Evolutionary conservation across 1,284 basidiomycete genomes (phyloP), one percentile per base, ranked within the genome.

Genomic region (Microstroma glucosiphilum): DNA sequence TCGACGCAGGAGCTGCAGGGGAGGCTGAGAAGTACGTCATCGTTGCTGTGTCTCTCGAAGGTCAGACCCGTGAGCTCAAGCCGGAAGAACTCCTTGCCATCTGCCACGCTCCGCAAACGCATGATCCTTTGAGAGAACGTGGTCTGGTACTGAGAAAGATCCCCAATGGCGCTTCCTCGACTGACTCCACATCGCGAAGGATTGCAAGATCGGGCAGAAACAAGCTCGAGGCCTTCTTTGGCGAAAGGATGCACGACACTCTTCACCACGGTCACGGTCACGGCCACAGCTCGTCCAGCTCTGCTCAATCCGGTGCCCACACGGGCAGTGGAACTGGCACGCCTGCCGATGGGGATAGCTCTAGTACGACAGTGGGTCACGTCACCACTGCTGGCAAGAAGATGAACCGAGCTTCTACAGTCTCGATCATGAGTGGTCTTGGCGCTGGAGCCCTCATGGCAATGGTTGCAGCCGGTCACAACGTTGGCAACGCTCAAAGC

Each of bases 391-490:
- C 64, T 57, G 71, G 83, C 59, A 89, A 87, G 76, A 86, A 87
- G 62, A 88, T 88, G 77, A 93, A 94, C 73, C 88, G 94, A 40
- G 94, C 94, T 0, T 93, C 91, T 73, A 91, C 91, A 0, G 87
- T 96, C 73, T 94, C 91, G 77, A 87, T 98, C 70, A 88, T 98
- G 80, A 93, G 90, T 54, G 92, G 91, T 0, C 84, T 97, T 1
- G 92, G 12, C 41, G 70, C 70, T 8, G 68, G 26, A 25, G 41
- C 40, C 7, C 40, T 17, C 13, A 23, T 1, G 15, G 25, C 51
- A 15, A 54, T 54, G 21, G 37, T 30, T 46, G 42, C 1, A 41
- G 54, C 17, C 48, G 30, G 37, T 21, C 15, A 17, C 43, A 21
- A 12, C 21, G 21, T n/a, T 4, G 43, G 17, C 43, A n/a, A 17